Conservation (phyloP, 2,329 filamentous ascomycete species). For the Cladosporium phlei region DNA sequence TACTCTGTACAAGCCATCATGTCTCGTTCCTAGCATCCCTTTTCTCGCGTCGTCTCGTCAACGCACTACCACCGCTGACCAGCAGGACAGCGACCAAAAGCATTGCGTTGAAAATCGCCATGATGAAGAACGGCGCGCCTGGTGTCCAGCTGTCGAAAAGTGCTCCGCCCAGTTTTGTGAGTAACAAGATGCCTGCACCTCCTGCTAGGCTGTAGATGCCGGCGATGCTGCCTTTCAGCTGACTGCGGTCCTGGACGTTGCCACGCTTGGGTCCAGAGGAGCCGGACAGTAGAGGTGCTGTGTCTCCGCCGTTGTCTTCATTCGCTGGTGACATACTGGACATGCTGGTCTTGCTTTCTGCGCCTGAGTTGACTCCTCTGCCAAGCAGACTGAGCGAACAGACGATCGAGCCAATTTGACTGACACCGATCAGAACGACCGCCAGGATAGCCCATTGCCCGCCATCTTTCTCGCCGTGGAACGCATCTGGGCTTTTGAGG, state of each 20-base stretch:
- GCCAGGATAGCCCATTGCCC: constrained; percentile 54
- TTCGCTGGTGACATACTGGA: constrained; percentile 18
- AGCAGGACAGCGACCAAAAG: constrained; percentile 50
- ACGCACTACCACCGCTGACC: constrained; percentile 21
- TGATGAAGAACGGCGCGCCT: constrained; percentile 87
- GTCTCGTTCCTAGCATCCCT: background rate
- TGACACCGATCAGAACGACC: constrained; percentile 77
- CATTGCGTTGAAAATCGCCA: constrained; percentile 79
- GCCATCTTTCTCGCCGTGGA: constrained; percentile 58
- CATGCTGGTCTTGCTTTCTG: constrained; percentile 14
- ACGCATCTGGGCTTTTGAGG: constrained; percentile 70
- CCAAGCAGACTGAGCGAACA: constrained; percentile 88
- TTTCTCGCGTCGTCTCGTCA: constrained; percentile 7
- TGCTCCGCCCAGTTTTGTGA: constrained; percentile 85
- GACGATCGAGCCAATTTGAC: constrained; percentile 93
- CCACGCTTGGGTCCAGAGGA: background rate
- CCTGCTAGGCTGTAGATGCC: constrained; percentile 91
- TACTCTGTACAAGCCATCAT: too few species aligned
- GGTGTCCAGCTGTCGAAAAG: constrained; percentile 72
- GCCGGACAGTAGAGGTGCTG: constrained; percentile 24
- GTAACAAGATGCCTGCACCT: constrained; percentile 79
- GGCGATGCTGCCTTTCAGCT: constrained; percentile 87
- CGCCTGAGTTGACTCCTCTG: constrained; percentile 62
- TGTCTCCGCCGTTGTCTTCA: constrained; percentile 20
- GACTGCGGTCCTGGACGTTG: constrained; percentile 27